A percentile compares a stretch with the other conserved stretches of the same genome.
These are phyloP conservation scores for Salix suchowensis DNA, from an alignment of 345 rosid genomes.

Conservation along the genomic window DNA sequence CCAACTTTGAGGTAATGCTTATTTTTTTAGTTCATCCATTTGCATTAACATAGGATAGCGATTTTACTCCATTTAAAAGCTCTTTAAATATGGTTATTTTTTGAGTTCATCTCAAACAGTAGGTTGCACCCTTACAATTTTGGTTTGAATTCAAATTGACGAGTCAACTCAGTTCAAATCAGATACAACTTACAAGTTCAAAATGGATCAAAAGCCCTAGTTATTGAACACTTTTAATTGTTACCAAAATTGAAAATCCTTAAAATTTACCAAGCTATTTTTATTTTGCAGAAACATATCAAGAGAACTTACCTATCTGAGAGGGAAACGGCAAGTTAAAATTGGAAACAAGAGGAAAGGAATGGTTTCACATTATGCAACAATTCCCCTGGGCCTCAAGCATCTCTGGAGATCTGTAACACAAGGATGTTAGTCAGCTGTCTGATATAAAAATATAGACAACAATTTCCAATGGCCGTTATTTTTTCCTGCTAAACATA, in stretches of 20 bases:
- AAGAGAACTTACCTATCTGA: conserved; percentile 12
- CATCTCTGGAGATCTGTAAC: conserved; percentile 47
- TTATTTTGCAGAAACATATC: conserved; percentile 1
- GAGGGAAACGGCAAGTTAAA: conserved; percentile 6
- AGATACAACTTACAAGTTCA: not conserved
- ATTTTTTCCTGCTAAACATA: not conserved
- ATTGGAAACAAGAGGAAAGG: not conserved
- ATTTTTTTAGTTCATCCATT: no score
- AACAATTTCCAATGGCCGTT: not conserved
- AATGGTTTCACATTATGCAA: conserved; percentile 60
- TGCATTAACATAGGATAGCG: no score
- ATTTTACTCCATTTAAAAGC: no score
- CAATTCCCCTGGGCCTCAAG: conserved; percentile 67
- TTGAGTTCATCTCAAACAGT: no score
- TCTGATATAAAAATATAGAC: not conserved
- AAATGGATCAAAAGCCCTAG: not conserved
- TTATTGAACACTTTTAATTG: conserved; percentile 5
- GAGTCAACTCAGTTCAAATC: not conserved
- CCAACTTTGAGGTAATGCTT: no score
- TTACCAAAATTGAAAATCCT: not conserved
- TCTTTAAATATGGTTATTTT: not conserved
- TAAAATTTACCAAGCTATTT: not conserved
- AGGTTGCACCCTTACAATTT: no score
- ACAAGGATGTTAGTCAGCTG: not conserved
- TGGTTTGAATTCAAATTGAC: not conserved